phyloP scores from a whole-genome alignment of 2,329 filamentous ascomycete species.

The Monosporascus sp. region DNA sequence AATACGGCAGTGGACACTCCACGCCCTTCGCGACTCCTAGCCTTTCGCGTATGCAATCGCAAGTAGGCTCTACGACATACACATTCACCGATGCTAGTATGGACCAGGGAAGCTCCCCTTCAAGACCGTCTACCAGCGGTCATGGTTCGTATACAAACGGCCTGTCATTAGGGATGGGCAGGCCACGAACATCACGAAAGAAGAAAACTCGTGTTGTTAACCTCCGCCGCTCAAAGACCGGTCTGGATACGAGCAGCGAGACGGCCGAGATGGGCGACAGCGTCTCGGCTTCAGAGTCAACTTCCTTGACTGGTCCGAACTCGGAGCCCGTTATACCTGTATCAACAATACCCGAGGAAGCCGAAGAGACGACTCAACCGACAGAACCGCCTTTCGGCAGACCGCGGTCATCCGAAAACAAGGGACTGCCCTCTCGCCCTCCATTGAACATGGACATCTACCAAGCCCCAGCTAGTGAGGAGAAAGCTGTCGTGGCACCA shows the following conservation, averaged over 20 bases:
- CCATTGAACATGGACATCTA: conserved; percentile 31
- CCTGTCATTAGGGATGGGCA: conserved; percentile 57
- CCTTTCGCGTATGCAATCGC: conserved; percentile 59
- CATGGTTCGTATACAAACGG: conserved; percentile 57
- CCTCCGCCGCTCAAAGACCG: conserved; percentile 59
- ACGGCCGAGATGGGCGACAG: conserved; percentile 45
- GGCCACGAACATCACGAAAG: conserved; percentile 61
- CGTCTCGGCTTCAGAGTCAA: conserved; percentile 51
- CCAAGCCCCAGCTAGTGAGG: conserved; percentile 17
- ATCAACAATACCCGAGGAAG: conserved; percentile 53
- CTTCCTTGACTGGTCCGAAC: conserved; percentile 53
- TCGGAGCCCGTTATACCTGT: conserved; percentile 56
- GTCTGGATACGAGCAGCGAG: conserved; percentile 46
- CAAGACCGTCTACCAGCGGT: conserved; percentile 62
- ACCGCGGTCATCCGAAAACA: conserved; percentile 37
- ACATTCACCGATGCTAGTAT: conserved; percentile 68
- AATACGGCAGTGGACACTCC: conserved; percentile 51
- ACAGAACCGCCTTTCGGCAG: conserved; percentile 28
- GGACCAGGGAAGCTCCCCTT: conserved; percentile 57
- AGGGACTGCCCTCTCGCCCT: conserved; percentile 24
- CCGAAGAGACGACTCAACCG: conserved; percentile 40
- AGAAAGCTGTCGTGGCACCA: conserved; percentile 8
- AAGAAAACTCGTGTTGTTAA: conserved; percentile 84
- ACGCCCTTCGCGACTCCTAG: conserved; percentile 46
- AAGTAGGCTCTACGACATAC: conserved; percentile 57